Evolutionary conservation across 2,329 filamentous ascomycete species (phyloP).

Genomic region (Diaporthe australafricana): DNA sequence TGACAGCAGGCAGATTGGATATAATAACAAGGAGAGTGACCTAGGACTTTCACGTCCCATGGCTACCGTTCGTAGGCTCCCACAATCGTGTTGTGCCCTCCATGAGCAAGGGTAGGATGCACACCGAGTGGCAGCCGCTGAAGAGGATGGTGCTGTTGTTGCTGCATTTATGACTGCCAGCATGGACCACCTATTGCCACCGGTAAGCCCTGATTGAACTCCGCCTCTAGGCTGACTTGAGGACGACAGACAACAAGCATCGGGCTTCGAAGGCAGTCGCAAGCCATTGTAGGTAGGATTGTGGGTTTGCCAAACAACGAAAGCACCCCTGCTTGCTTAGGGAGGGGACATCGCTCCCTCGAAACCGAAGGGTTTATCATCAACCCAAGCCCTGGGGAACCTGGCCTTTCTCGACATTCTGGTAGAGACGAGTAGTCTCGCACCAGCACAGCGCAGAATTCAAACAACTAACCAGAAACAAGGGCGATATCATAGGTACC

Average conservation of each 20-base stretch:
- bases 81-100: not conserved
- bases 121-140: not conserved
- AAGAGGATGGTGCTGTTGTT: not conserved
- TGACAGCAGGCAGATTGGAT: not conserved
- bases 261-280: not conserved
- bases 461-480: not conserved
- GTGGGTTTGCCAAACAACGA: too few species aligned
- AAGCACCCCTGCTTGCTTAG: too few species aligned
- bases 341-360: not conserved
- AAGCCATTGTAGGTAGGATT: too few species aligned
- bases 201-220: not conserved
- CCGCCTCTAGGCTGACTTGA: not conserved
- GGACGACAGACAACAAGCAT: not conserved
- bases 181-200: not conserved
- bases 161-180: not conserved
- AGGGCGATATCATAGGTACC: not conserved
- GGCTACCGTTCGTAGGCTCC: not conserved
- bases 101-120: not conserved
- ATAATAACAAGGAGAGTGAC: not conserved
- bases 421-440: not conserved
- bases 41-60: not conserved
- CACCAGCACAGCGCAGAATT: not conserved
- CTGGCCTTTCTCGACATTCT: not conserved
- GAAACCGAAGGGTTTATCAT: not conserved
- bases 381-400: too few species aligned